Evolutionary conservation across 495 filamentous ascomycete genomes (phyloP).

Genomic region (Aspergillus leporis): DNA sequence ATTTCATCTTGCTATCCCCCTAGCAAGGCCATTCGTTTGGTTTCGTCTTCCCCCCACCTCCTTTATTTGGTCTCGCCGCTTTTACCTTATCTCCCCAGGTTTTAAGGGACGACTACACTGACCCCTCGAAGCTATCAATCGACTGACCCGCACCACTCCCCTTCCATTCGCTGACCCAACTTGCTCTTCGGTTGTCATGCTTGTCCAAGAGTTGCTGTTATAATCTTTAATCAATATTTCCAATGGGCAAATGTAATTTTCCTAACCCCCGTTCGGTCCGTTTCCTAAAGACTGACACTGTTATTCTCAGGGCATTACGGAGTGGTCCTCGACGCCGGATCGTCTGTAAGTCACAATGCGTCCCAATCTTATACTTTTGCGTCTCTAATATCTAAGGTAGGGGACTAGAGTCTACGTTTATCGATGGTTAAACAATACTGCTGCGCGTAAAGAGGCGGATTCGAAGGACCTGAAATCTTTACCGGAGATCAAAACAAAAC

Average conservation of each 20-base stretch:
- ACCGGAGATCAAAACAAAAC: constrained; percentile 78
- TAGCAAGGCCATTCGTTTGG: constrained; percentile 16
- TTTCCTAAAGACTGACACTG: neutral
- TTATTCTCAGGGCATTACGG: constrained; percentile 56
- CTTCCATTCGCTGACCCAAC: constrained; percentile 8
- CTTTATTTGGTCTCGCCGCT: neutral
- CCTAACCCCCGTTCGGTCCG: neutral
- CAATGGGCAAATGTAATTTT: constrained; percentile 54
- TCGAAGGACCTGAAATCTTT: constrained; percentile 64
- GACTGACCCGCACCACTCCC: neutral
- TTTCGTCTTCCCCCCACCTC: neutral
- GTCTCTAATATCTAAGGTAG: constrained; percentile 31
- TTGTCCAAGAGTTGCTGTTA: constrained; percentile 20
- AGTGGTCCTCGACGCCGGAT: constrained; percentile 69
- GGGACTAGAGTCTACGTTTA: constrained; percentile 95
- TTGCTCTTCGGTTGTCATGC: constrained; percentile 30
- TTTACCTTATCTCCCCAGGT: constrained; percentile 1
- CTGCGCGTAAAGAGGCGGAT: constrained; percentile 62
- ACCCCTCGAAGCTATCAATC: neutral
- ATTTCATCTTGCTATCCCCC: constrained; percentile 9
- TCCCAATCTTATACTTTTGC: neutral
- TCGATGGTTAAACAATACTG: constrained; percentile 76
- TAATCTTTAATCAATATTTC: constrained; percentile 24
- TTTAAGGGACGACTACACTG: neutral
- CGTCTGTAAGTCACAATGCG: constrained; percentile 52